Percentiles rank a stretch among this genome's conserved stretches.
These are phyloP conservation scores for Crucihimalaya himalaica DNA, from an alignment of 345 rosid species.

Conservation along the genomic window DNA sequence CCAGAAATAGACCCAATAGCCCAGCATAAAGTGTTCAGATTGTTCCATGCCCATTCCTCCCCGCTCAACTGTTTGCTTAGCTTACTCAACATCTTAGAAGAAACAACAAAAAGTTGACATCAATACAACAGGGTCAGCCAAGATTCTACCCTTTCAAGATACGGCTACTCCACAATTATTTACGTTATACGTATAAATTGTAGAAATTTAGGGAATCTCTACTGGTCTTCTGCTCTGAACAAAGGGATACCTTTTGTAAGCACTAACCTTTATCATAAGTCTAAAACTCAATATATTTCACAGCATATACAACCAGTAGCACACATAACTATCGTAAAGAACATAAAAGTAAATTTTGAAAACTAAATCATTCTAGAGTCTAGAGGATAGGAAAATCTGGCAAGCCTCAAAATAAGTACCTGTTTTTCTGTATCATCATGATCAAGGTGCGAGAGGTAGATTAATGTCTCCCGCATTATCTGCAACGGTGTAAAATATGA, in stretches of 20 bases:
- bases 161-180: not conserved
- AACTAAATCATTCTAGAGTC: conserved; percentile 11
- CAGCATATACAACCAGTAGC: conserved; percentile 11
- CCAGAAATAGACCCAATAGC: conserved; percentile 99
- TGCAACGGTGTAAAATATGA: conserved; percentile 33
- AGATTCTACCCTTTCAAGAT: not conserved
- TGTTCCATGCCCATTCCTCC: conserved; percentile 98
- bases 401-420: conserved; percentile 47
- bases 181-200: not conserved
- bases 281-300: not conserved
- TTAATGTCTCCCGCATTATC: conserved; percentile 96
- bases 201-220: not conserved
- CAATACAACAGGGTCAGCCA: conserved; percentile 21
- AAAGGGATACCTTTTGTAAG: not conserved
- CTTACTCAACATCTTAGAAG: conserved; percentile 81
- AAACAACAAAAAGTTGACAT: conserved; percentile 11
- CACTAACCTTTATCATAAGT: not conserved
- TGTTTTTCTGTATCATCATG: conserved; percentile 98
- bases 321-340: not conserved
- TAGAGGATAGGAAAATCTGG: conserved; percentile 11
- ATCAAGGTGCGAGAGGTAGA: conserved; percentile 93
- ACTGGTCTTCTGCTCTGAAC: not conserved
- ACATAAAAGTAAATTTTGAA: not conserved
- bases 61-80: conserved; percentile 90
- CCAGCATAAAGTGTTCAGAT: conserved; percentile 95